Conservation (phyloP, 768 basidiomycete genomes). For the Leccinum fibrillosum region DNA sequence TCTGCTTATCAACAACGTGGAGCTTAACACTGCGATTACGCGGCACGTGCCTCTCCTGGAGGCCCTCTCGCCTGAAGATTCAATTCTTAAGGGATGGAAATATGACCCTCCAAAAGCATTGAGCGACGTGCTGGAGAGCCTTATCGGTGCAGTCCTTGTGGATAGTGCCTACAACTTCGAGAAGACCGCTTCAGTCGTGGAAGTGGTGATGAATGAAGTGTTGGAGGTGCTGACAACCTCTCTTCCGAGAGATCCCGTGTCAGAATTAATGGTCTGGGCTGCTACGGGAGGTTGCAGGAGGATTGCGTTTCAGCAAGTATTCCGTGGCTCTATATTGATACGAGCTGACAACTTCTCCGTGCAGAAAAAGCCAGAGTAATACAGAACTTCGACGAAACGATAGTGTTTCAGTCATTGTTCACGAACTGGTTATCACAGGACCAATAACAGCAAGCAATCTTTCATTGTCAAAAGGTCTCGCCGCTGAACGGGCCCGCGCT, state of each 20-base stretch:
- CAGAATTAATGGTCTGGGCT: conserved; percentile 67
- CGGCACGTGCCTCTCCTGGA: conserved; percentile 60
- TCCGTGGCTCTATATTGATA: background rate
- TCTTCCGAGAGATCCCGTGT: conserved; percentile 67
- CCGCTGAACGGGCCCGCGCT: conserved; percentile 58
- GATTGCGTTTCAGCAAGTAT: conserved; percentile 44
- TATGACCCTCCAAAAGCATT: conserved; percentile 84
- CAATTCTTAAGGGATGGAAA: conserved; percentile 71
- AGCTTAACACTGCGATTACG: conserved; percentile 62
- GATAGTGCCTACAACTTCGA: conserved; percentile 78
- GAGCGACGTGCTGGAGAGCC: conserved; percentile 81
- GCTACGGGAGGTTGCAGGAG: conserved; percentile 54
- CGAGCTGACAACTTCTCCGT: background rate
- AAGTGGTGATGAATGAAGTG: conserved; percentile 64
- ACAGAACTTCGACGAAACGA: conserved; percentile 43
- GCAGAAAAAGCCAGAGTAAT: conserved; percentile 44
- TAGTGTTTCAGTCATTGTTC: conserved; percentile 56
- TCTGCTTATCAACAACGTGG: conserved; percentile 65
- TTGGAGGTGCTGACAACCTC: conserved; percentile 56
- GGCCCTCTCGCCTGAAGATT: conserved; percentile 52
- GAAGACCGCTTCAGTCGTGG: conserved; percentile 55
- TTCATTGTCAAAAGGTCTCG: conserved; percentile 64
- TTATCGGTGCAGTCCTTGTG: conserved; percentile 80
- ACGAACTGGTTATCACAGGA: conserved; percentile 52
- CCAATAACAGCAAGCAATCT: conserved; percentile 58